Evolutionary conservation across 371 early-diverging fungal species (phyloP).

Genomic region (Blakeslea trispora): DNA sequence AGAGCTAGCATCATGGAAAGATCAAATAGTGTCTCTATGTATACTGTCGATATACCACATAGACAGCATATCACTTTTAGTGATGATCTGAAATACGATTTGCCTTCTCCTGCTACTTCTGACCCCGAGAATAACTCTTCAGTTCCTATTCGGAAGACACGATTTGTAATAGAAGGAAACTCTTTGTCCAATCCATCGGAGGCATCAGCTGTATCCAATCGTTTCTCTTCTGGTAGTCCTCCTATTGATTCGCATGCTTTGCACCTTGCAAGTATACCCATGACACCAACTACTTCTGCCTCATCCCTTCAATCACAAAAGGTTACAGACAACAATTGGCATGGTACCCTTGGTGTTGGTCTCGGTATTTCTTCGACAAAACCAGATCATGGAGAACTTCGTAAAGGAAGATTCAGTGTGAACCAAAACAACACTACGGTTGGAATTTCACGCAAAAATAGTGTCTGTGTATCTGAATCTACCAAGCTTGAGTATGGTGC

Average conservation of each 20-base stretch:
- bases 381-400: constrained; percentile 28
- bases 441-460: no score
- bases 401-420: constrained; percentile 54
- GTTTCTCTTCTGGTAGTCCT: not conserved
- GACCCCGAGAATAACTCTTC: constrained; percentile 9
- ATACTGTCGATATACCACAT: constrained; percentile 70
- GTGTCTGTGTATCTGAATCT: no score
- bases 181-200: constrained; percentile 7
- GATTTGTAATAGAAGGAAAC: constrained; percentile 46
- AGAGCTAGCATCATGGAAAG: no score
- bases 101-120: constrained; percentile 4
- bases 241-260: not conserved
- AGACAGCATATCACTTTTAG: constrained; percentile 43
- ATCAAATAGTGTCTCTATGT: no score
- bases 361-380: constrained; percentile 11
- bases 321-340: constrained; percentile 1
- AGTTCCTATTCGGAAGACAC: constrained; percentile 27
- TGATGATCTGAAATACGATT: no score
- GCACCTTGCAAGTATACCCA: constrained; percentile 1
- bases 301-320: not conserved
- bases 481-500: not conserved
- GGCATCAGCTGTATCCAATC: not conserved
- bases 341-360: constrained; percentile 4
- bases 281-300: constrained; percentile 1
- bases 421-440: constrained; percentile 26